Evolutionary conservation across 75 land plant species (phyloP).

Genomic region (Chamaecyparis obtusa): DNA sequence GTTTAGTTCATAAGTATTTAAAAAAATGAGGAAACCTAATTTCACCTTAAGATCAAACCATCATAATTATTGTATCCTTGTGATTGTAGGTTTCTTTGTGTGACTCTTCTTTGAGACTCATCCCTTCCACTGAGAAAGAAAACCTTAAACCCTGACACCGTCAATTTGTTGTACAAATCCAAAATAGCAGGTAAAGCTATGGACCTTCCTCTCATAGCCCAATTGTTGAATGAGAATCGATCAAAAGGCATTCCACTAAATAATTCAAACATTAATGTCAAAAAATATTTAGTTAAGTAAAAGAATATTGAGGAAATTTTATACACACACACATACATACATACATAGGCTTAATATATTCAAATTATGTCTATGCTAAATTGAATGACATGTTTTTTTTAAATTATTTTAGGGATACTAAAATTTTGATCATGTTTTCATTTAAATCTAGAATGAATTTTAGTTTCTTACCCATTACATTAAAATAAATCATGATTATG

Average conservation of each 20-base stretch:
- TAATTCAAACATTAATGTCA: slow-evolving; percentile 24
- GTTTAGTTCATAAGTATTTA: not conserved
- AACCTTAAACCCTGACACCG: slow-evolving; percentile 31
- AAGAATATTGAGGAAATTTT: not conserved
- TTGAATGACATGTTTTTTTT: too few species aligned
- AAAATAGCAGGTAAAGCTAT: slow-evolving; percentile 34
- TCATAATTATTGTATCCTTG: slow-evolving; percentile 69
- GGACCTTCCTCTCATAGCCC: slow-evolving; percentile 37
- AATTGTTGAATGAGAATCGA: slow-evolving; percentile 30
- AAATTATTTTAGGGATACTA: too few species aligned
- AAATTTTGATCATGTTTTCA: too few species aligned
- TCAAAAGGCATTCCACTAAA: slow-evolving; percentile 50
- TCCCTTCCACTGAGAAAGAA: slow-evolving; percentile 55
- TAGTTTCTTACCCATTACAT: too few species aligned
- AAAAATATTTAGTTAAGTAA: slow-evolving; percentile 11
- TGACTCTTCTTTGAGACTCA: slow-evolving; percentile 37
- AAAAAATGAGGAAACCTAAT: not conserved
- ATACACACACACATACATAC: too few species aligned
- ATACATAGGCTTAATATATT: not conserved
- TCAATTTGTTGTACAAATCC: slow-evolving; percentile 26
- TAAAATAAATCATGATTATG: too few species aligned
- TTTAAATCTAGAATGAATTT: too few species aligned
- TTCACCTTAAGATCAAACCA: slow-evolving; percentile 67
- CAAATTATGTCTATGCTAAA: not conserved
- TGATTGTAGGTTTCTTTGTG: slow-evolving; percentile 39